These are phyloP conservation scores for Quercus cerris DNA, from an alignment of 306 rosid genomes.

Conservation along the genomic window DNA sequence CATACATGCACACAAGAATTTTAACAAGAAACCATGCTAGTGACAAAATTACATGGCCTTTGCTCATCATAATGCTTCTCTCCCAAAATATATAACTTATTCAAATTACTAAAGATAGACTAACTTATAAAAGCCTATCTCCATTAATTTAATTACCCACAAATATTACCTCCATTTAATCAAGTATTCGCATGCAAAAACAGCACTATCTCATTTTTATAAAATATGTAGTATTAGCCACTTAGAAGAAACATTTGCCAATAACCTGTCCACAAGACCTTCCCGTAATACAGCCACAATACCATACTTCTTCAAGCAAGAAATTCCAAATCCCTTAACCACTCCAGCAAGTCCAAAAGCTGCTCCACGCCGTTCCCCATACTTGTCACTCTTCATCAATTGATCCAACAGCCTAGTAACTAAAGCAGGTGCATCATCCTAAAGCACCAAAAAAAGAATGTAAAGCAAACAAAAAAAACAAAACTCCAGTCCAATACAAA, in stretches of 20 bases:
- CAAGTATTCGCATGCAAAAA: neutral
- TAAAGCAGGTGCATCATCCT: conserved; percentile 87
- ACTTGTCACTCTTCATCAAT: conserved; percentile 85
- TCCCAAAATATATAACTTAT: no score
- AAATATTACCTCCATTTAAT: no score
- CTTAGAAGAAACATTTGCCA: conserved; percentile 1
- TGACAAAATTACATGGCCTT: no score
- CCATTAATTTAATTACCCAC: no score
- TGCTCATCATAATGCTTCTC: no score
- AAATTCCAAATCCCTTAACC: conserved; percentile 87
- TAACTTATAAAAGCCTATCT: no score
- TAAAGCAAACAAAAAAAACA: conserved; percentile 4
- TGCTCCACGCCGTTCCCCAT: conserved; percentile 97
- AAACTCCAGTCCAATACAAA: conserved; percentile 12
- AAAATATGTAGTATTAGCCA: neutral
- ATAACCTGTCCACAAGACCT: conserved; percentile 79
- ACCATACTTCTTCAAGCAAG: conserved; percentile 76
- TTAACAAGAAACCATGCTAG: no score
- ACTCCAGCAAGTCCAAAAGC: conserved; percentile 98
- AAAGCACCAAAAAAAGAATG: conserved; percentile 22
- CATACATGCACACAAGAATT: no score
- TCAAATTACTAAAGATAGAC: no score
- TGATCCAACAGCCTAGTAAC: conserved; percentile 75
- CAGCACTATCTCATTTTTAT: neutral
- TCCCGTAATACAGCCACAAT: conserved; percentile 69